These are phyloP conservation scores for Penicillium sp. DNA, from an alignment of 2,329 filamentous ascomycete genomes.

Conservation along the genomic window DNA sequence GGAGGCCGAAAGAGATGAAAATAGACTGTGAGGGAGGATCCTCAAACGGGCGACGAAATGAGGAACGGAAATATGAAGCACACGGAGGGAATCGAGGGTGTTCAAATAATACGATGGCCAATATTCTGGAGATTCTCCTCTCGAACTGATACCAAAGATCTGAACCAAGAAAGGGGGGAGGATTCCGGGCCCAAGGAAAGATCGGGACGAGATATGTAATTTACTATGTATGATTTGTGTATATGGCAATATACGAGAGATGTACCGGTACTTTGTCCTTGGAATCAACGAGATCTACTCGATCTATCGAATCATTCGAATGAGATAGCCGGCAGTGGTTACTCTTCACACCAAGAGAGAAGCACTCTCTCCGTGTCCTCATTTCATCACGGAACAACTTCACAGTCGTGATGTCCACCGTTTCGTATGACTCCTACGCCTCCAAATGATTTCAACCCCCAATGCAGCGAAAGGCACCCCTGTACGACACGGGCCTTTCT, in stretches of 20 bases:
- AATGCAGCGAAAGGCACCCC: neutral
- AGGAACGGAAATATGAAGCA: neutral
- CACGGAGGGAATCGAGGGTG: neutral
- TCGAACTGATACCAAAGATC: neutral
- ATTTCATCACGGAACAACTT: neutral
- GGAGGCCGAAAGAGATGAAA: neutral
- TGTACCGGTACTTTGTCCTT: neutral
- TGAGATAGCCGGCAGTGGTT: too few relatives aligned
- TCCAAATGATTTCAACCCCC: too few relatives aligned
- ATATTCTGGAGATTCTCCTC: neutral
- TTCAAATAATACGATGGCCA: neutral
- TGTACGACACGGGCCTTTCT: neutral
- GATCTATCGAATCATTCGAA: neutral
- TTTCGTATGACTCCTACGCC: too few relatives aligned
- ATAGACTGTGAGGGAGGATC: neutral
- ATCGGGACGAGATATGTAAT: neutral
- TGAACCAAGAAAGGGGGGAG: neutral
- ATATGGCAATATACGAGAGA: neutral
- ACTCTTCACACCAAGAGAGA: too few relatives aligned
- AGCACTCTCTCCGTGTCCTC: neutral
- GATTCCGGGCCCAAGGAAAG: neutral
- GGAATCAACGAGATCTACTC: neutral
- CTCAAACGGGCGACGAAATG: neutral
- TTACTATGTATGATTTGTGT: too few relatives aligned
- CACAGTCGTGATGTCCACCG: too few relatives aligned